Base-by-base conservation (phyloP, 768 basidiomycete species). In the Hygrophoropsis aurantiaca region DNA sequence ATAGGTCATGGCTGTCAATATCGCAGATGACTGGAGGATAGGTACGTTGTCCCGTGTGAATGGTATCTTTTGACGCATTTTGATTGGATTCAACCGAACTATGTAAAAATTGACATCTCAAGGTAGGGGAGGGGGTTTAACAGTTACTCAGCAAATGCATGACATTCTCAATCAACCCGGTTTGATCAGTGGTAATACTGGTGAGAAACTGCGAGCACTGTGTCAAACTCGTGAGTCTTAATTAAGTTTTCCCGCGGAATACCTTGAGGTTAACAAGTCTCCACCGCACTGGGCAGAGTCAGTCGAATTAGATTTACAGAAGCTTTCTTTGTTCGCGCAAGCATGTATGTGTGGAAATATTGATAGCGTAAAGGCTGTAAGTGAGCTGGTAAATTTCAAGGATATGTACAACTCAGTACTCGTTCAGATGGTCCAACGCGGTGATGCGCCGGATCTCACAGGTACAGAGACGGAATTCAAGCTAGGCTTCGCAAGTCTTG, bases 381-480 rank as follows among this genome's bases (percentile, higher is more conserved):
- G 57, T 51, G 27, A 13, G 13, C 27, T 13, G n/a, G n/a, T n/a
- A n/a, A n/a, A n/a, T n/a, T n/a, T n/a, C n/a, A n/a, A n/a, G n/a
- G n/a, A n/a, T n/a, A n/a, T n/a, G n/a, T n/a, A n/a, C n/a, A 30
- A 30, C 27, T 13, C 27, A 30, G 7, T 6, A 6, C 6, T 13
- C 27, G 27, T 30, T n/a, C n/a, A 30, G 27, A 30, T 30, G 27
- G 13, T 30, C 13, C 27, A 30, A 13, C 13, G 7, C 27, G 68
- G 69, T 0, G 49, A 45, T 0, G 70, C 70, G 0, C 75, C 76
- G 2, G 66, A 71, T 40, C 56, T 78, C 1, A 47, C 39, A 18
- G 62, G 61, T 32, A 67, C 70, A 0, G 73, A 80, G 57, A 77
- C 78, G 0, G 58, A 70, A 2, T 76, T 68, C 52, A 56, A 68